Percentiles rank a stretch among this genome's conserved stretches.
phyloP scores from a whole-genome alignment of 106 monocot species.

The Apostasia shenzhenica region DNA sequence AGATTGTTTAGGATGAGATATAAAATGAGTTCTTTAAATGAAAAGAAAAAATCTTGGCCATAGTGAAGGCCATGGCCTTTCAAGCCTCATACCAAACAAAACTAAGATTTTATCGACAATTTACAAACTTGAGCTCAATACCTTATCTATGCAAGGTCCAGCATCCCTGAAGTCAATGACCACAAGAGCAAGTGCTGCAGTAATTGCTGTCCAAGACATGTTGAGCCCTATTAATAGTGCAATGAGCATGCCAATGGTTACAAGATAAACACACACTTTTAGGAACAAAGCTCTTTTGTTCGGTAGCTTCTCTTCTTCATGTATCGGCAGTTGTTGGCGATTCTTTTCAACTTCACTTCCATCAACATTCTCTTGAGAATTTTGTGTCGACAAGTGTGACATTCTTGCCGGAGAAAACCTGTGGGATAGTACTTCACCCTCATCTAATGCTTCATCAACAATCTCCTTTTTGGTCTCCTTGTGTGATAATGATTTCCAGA shows the following conservation, averaged over 20 bases:
- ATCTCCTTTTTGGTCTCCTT: slow-evolving; percentile 31
- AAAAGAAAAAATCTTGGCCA: too few relatives aligned
- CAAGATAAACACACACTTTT: slow-evolving; percentile 39
- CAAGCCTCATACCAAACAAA: too few relatives aligned
- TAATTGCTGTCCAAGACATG: slow-evolving; percentile 87
- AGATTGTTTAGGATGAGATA: too few relatives aligned
- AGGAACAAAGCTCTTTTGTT: neutral
- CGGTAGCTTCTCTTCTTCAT: too few relatives aligned
- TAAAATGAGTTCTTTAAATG: too few relatives aligned
- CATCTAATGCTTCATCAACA: slow-evolving; percentile 11
- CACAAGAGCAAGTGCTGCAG: slow-evolving; percentile 73
- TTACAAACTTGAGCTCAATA: slow-evolving; percentile 2
- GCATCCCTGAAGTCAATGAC: slow-evolving; percentile 87
- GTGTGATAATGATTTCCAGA: slow-evolving; percentile 39
- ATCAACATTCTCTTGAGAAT: slow-evolving; percentile 5
- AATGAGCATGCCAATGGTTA: slow-evolving; percentile 76
- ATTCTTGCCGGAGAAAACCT: slow-evolving; percentile 57
- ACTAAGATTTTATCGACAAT: too few relatives aligned
- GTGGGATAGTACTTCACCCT: slow-evolving; percentile 36
- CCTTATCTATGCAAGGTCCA: slow-evolving; percentile 73
- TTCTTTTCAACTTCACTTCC: neutral
- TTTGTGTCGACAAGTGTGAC: slow-evolving; percentile 27
- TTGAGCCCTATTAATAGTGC: slow-evolving; percentile 63
- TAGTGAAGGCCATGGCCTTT: too few relatives aligned
- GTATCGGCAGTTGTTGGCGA: too few relatives aligned